Evolutionary conservation across 768 basidiomycete species (phyloP), one percentile per base, ranked within the genome.

Genomic region (Cubamyces lactineus): DNA sequence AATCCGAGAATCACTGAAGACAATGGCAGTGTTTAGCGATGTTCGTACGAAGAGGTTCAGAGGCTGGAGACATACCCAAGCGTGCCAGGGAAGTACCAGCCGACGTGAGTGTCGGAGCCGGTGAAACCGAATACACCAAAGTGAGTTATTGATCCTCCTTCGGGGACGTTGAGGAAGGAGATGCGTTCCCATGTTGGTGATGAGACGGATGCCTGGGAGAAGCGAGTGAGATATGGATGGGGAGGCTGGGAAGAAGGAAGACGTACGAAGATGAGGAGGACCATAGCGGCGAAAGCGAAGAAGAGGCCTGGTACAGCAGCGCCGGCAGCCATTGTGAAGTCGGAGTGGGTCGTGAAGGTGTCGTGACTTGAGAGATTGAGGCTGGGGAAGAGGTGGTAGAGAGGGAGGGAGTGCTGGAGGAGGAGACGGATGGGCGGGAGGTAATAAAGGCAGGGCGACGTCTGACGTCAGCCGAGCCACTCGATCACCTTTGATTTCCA

Each of bases 81-180:
- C 23, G 69, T 63, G 5, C 70, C 40, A 3, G 73, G 70, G 68
- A 86, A 80, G 53, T 72, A 65, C 61, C 91, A 94, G 17, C 92
- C 92, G 56, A 94, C 74, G 19, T 72, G 68, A 3, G 74, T 70
- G 19, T 69, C 49, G 17, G 82, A 83, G 17, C 86, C 88, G 15
- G 89, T 89, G 74, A 79, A 86, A 3, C 92, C 92, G 70, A 92
- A 91, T n/a, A 88, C 83, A 67, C 92, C 92, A 67, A 87, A 93
- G 62, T 80, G 80, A 59, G 76, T 77, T 67, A 75, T 61, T 15
- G 53, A n/a, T 23, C 72, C 71, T 5, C 75, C 78, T 12, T 71
- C 64, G 8, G 75, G 76, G 23, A 84, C 84, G 54, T 84, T 75
- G 43, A 94, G 80, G 78, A 91, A 92, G 19, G 82, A 87, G 47